Evolutionary conservation across 805 yeast genomes (phyloP).

Genomic region (Candida insectorum): DNA sequence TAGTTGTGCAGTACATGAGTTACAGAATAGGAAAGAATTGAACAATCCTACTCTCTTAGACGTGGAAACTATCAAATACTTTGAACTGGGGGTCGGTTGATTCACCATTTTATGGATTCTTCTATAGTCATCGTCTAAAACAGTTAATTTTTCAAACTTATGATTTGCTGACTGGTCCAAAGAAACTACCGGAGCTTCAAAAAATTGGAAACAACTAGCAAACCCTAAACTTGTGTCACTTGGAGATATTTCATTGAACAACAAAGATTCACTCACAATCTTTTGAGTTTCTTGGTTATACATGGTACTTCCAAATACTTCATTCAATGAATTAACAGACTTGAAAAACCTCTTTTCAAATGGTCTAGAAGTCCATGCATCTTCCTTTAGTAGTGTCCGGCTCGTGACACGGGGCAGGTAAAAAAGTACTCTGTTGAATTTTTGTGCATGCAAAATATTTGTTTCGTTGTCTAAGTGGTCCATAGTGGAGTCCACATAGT

Average conservation of each 20-base stretch:
- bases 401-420: constrained; percentile 22
- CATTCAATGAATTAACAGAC: constrained; percentile 45
- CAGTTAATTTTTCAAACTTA: constrained; percentile 16
- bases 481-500: constrained; percentile 27
- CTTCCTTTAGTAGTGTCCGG: constrained; percentile 40
- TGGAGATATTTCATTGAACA: constrained; percentile 24
- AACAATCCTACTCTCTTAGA: constrained; percentile 43
- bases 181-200: constrained; percentile 20
- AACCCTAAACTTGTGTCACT: constrained; percentile 29
- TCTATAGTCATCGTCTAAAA: constrained; percentile 33
- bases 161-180: not conserved
- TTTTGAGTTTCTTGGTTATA: constrained; percentile 24
- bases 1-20: constrained; percentile 40
- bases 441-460: not conserved
- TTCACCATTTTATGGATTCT: constrained; percentile 25
- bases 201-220: constrained; percentile 32
- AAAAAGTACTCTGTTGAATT: constrained; percentile 22
- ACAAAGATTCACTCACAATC: constrained; percentile 39
- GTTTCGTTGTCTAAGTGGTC: constrained; percentile 17
- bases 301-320: constrained; percentile 46
- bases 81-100: constrained; percentile 1
- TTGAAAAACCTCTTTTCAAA: constrained; percentile 41
- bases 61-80: constrained; percentile 39
- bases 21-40: constrained; percentile 44
- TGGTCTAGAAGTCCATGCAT: constrained; percentile 52